Conservation (phyloP, 1,284 basidiomycete species). For the Boletus smithii region DNA sequence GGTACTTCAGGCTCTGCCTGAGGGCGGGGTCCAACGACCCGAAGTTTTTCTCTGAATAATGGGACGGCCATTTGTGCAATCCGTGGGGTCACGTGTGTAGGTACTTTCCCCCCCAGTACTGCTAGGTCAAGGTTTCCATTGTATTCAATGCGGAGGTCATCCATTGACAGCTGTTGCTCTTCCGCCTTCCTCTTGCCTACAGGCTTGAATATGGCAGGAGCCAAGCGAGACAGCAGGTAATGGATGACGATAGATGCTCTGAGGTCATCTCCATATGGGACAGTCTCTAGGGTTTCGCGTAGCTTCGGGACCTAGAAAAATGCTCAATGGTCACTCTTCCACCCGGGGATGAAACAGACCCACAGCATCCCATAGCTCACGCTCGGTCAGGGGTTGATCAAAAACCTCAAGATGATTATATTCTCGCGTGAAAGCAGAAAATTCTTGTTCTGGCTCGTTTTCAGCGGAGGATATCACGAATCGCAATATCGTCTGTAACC, state of each 20-base stretch:
- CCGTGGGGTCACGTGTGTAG: slow-evolving; percentile 58
- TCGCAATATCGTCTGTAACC: slow-evolving; percentile 48
- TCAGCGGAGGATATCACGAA: slow-evolving; percentile 41
- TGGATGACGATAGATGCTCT: slow-evolving; percentile 22
- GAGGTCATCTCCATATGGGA: slow-evolving; percentile 20
- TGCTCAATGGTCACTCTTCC: neutral
- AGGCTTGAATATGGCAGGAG: slow-evolving; percentile 18
- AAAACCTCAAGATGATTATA: slow-evolving; percentile 39
- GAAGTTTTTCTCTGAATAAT: slow-evolving; percentile 50
- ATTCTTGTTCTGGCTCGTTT: slow-evolving; percentile 27
- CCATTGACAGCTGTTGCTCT: neutral
- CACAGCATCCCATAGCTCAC: slow-evolving; percentile 44
- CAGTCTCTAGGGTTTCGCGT: slow-evolving; percentile 18
- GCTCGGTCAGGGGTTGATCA: slow-evolving; percentile 36
- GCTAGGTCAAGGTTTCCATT: slow-evolving; percentile 49
- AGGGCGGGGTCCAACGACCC: slow-evolving; percentile 47
- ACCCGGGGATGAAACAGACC: slow-evolving; percentile 12
- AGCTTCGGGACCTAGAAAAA: slow-evolving; percentile 34
- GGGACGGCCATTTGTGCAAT: slow-evolving; percentile 49
- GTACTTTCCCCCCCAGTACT: slow-evolving; percentile 42
- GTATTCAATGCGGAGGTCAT: slow-evolving; percentile 13
- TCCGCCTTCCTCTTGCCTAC: slow-evolving; percentile 3
- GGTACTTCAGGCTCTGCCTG: slow-evolving; percentile 20
- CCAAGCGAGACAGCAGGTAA: slow-evolving; percentile 16
- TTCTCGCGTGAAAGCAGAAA: slow-evolving; percentile 32